phyloP scores from a whole-genome alignment of 257 asterid genomes.

The Anisodus tanguticus region DNA sequence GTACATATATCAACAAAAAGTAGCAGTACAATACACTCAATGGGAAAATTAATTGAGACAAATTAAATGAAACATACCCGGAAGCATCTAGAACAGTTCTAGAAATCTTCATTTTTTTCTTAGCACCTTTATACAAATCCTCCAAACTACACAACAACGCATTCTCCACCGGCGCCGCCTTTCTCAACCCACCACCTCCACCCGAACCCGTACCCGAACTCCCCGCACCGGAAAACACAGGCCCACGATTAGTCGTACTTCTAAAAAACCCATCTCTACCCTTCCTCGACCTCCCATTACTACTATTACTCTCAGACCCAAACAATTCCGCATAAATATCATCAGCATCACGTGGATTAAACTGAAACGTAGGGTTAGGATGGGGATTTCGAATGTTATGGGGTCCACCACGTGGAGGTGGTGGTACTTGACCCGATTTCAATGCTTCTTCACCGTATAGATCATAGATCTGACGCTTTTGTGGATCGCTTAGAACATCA shows the following conservation, averaged over 20 bases:
- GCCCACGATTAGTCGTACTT: constrained; percentile 64
- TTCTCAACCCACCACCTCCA: constrained; percentile 52
- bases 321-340: constrained; percentile 88
- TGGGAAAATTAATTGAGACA: background rate
- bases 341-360: constrained; percentile 87
- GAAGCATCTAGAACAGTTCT: constrained; percentile 65
- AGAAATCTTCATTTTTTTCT: constrained; percentile 90
- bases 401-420: constrained; percentile 60
- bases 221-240: constrained; percentile 40
- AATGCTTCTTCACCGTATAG: constrained; percentile 96
- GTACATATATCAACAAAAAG: background rate
- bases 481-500: constrained; percentile 95
- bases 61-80: constrained; percentile 57
- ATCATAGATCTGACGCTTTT: constrained; percentile 99
- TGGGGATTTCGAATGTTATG: constrained; percentile 49
- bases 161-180: constrained; percentile 79
- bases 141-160: constrained; percentile 82
- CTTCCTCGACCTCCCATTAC: constrained; percentile 43
- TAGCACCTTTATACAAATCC: constrained; percentile 79
- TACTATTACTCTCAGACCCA: constrained; percentile 42
- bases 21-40: background rate
- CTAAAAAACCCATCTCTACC: constrained; percentile 67
- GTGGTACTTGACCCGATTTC: constrained; percentile 78
- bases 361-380: constrained; percentile 81
- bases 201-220: constrained; percentile 31